Base-by-base conservation (phyloP, 805 yeast species). In the Starmerella geochares region DNA sequence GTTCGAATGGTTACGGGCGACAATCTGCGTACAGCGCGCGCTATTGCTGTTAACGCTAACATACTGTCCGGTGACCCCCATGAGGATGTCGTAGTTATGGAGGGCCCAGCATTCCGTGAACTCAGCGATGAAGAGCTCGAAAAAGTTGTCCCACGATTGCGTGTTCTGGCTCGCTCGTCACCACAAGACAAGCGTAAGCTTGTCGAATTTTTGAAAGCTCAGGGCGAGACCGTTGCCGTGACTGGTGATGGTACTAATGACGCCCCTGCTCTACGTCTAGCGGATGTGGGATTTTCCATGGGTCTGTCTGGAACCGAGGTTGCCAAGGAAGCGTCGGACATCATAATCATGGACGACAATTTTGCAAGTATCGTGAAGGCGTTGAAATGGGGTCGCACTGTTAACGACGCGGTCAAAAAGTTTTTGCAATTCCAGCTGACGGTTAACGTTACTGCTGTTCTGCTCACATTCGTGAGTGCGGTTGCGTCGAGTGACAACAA, bases 211-310 rank as follows among this genome's bases (percentile, higher is more conserved):
- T 71, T 92, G 59, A 80, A 82, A 60, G 71, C 74, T 32, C 73
- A 79, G 62, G 94, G 94, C 21, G 96, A 92, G 62, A 94, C 90
- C 31, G 98, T 92, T 45, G 98, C 98, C 1, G 97, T 90, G 31
- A 92, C 99, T 33, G 99, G 98, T 63, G 99, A 92, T 66, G 99
- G 99, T 67, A 90, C 97, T 8, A 92, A 92, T 65, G 99, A 92
- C 73, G 98, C 97, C 0, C 96, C 96, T 14, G 97, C 98, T 3
- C 75, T 92, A 62, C 86, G 90, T 62, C 73, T 88, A 52, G 99
- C 98, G 0, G 97, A 92, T 68, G 95, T 92, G 51, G 99, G 99
- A 1, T 90, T 92, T 63, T 85, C 97, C 2, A 92, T 92, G 99
- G 99, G 99, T 57, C 86, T 88, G 53, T 76, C 95, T 8, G 99